These are phyloP conservation scores for Chenopodium album DNA, from an alignment of 148 eudicot species.

Conservation along the genomic window DNA sequence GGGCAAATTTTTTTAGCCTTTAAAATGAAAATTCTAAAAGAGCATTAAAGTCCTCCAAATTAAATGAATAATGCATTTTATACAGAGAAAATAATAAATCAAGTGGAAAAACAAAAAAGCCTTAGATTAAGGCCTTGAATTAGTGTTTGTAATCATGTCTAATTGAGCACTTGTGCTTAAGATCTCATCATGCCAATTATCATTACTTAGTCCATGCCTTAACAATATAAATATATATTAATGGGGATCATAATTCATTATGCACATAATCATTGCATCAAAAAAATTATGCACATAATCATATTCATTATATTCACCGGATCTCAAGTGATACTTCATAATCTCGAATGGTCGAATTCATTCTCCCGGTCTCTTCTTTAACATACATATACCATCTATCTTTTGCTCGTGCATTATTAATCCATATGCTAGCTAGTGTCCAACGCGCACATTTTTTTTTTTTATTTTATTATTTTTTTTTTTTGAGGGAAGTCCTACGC, in stretches of 20 bases:
- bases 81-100: too few relatives aligned
- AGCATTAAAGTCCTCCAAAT: not conserved
- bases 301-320: not conserved
- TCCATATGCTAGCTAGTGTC: too few relatives aligned
- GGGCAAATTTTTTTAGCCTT: too few relatives aligned
- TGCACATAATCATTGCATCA: not conserved
- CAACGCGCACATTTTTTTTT: too few relatives aligned
- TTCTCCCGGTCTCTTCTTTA: not conserved
- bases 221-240: not conserved
- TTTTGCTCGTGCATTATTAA: too few relatives aligned
- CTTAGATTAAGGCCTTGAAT: constrained; percentile 11
- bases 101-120: not conserved
- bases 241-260: constrained; percentile 10
- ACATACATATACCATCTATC: too few relatives aligned
- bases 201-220: constrained; percentile 14
- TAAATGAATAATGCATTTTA: not conserved
- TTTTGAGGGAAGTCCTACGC: too few relatives aligned
- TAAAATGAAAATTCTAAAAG: too few relatives aligned
- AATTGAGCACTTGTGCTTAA: constrained; percentile 12
- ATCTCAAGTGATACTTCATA: not conserved
- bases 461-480: too few relatives aligned
- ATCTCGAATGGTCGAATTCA: not conserved
- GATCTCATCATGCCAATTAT: constrained; percentile 13
- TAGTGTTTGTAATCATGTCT: constrained; percentile 4
- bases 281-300: not conserved